phyloP scores from a whole-genome alignment of 2,329 filamentous ascomycete species.

The Thielaviopsis populi region DNA sequence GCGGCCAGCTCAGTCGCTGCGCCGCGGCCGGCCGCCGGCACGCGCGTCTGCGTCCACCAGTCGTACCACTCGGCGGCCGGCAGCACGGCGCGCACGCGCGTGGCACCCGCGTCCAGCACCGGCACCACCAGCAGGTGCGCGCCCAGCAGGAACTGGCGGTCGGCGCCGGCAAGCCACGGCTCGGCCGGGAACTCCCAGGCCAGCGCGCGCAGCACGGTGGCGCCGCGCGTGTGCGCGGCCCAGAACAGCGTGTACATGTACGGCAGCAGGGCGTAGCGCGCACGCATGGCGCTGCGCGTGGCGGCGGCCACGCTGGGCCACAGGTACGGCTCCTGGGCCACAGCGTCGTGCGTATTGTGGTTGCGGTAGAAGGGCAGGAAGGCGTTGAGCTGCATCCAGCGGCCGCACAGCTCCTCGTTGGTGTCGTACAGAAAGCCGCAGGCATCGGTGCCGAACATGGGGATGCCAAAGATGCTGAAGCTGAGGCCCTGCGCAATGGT shows the following conservation, averaged over 20 bases:
- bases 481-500: constrained; percentile 64
- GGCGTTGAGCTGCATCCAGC: constrained; percentile 55
- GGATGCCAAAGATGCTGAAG: constrained; percentile 55
- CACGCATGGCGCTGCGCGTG: constrained; percentile 52
- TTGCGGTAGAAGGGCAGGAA: constrained; percentile 60
- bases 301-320: constrained; percentile 49
- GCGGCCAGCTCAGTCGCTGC: constrained; percentile 18
- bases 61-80: constrained; percentile 36
- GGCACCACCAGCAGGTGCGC: constrained; percentile 34
- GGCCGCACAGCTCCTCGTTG: constrained; percentile 47
- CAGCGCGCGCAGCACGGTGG: constrained; percentile 51
- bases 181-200: constrained; percentile 54
- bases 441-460: constrained; percentile 57
- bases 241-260: constrained; percentile 64
- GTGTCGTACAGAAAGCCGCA: constrained; percentile 59
- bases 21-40: constrained; percentile 19
- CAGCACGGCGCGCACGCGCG: constrained; percentile 33
- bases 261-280: constrained; percentile 65
- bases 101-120: constrained; percentile 31
- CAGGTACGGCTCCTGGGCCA: constrained; percentile 51
- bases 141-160: constrained; percentile 38
- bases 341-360: constrained; percentile 38
- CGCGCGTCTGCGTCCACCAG: constrained; percentile 34
- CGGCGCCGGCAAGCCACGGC: constrained; percentile 30
- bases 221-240: constrained; percentile 43